Base-by-base conservation (phyloP, 495 filamentous ascomycete genomes). In the Daldinia decipiens region DNA sequence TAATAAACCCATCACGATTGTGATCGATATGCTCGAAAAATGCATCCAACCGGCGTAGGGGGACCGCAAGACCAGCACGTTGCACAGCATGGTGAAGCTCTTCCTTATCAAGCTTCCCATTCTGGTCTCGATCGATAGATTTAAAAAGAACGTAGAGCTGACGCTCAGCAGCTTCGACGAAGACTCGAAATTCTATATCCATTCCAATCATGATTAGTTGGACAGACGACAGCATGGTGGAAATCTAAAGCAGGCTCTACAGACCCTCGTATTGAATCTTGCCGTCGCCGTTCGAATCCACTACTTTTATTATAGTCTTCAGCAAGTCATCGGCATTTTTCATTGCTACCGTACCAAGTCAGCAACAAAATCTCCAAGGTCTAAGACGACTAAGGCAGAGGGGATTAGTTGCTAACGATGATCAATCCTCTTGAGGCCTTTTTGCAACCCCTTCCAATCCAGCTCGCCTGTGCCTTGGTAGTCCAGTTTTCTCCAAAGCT, bases 271-370 rank as follows among this genome's bases (percentile, higher is more conserved):
- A 97, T 77, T 95, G 90, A 70, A 99, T 98, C 72, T 88, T 87
- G 43, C 94, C 93, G 77, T 99, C 94, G 21, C 89, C 88, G 77
- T 91, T 92, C 57, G 89, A 91, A 75, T 99, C 96, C 40, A 98
- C 92, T 26, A 89, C 84, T 62, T 87, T 84, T 60, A 97, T 82
- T 53, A 99, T 91, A 68, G 89, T 89, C 70, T 85, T 85, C 59
- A 99, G 85, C 82, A 98, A 87, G n/a, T 86, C 80, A 78, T 95
- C 92, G 73, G 95, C 95, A 83, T 97, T 93, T 84, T 98, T 96
- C 70, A 99, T 84, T 64, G 95, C 94, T 97, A 77, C 34, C 58
- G 55, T 60, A 60, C 19, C 17, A 54, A 39, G 73, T 79, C 60
- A 79, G 78, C 60, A 36, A 68, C 61, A 51, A 57, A 4, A 61